A percentile compares a stretch with the other conserved stretches of the same genome.
Evolutionary conservation across 2,329 filamentous ascomycete species (phyloP).

Genomic region (Blastomyces percursus): DNA sequence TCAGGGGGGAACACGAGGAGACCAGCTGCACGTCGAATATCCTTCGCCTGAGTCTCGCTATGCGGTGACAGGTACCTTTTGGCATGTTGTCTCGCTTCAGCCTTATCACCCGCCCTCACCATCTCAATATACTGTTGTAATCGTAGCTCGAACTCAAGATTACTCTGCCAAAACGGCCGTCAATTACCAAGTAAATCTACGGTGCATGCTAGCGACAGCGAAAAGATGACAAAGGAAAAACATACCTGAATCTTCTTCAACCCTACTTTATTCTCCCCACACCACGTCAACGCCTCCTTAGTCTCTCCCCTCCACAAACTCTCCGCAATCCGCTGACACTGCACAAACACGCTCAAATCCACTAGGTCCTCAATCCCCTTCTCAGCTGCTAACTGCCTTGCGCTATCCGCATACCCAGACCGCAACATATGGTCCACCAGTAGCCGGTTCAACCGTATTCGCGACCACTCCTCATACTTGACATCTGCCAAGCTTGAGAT

Average conservation of each 20-base stretch:
- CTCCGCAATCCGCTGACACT: slow-evolving; percentile 66
- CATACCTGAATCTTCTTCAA: slow-evolving; percentile 73
- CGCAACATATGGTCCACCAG: slow-evolving; percentile 88
- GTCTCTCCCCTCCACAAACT: slow-evolving; percentile 61
- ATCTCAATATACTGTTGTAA: slow-evolving; percentile 94
- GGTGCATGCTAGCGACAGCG: neutral
- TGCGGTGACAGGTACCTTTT: slow-evolving; percentile 68
- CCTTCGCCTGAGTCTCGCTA: slow-evolving; percentile 53
- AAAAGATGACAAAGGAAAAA: neutral
- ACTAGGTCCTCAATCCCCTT: slow-evolving; percentile 70
- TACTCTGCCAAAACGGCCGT: slow-evolving; percentile 43
- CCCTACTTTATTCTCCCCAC: slow-evolving; percentile 83
- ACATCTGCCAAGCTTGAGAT: slow-evolving; percentile 79
- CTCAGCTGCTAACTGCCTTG: slow-evolving; percentile 60
- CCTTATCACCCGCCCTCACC: slow-evolving; percentile 54
- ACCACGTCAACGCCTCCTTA: slow-evolving; percentile 76
- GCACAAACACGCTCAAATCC: slow-evolving; percentile 77
- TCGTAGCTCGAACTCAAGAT: slow-evolving; percentile 84
- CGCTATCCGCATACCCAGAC: slow-evolving; percentile 69
- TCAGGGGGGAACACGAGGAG: slow-evolving; percentile 64
- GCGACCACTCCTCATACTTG: slow-evolving; percentile 85
- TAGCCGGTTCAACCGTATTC: slow-evolving; percentile 67
- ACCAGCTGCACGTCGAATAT: slow-evolving; percentile 63
- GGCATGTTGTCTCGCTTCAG: slow-evolving; percentile 70
- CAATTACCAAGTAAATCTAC: neutral